A percentile compares a stretch with the other conserved stretches of the same genome.
Evolutionary conservation across 23 red algal genomes (phyloP).

Genomic region (Agarophyton chilense): DNA sequence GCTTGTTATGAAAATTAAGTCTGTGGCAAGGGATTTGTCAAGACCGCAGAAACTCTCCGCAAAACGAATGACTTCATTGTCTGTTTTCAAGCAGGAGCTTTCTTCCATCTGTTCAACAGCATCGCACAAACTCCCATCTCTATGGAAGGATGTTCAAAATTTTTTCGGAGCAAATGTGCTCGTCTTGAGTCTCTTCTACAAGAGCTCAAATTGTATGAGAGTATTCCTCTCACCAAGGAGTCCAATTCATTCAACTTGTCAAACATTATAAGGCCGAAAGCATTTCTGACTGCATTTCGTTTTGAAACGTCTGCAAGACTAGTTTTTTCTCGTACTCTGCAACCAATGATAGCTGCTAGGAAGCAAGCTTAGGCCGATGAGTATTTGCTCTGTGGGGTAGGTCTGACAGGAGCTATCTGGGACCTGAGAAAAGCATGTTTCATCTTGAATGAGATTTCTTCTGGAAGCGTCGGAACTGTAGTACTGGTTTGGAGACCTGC

Average conservation of each 20-base stretch:
- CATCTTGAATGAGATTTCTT: neutral
- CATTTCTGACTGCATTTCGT: conserved; percentile 21
- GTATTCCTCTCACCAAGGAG: neutral
- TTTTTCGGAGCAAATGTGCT: conserved; percentile 4
- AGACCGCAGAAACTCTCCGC: neutral
- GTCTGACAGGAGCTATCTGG: conserved; percentile 10
- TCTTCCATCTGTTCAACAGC: neutral
- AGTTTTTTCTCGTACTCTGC: neutral
- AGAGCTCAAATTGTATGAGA: neutral
- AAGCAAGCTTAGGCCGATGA: neutral
- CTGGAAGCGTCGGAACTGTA: neutral
- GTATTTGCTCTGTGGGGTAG: neutral
- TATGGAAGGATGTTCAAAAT: conserved; percentile 14
- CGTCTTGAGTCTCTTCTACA: neutral
- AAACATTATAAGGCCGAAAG: neutral
- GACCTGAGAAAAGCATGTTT: neutral
- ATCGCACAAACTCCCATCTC: conserved; percentile 5
- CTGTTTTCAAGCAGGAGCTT: conserved; percentile 24
- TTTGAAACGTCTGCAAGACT: neutral
- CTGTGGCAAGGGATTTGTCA: neutral
- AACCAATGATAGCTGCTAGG: neutral
- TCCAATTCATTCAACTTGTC: neutral
- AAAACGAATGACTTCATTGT: conserved; percentile 5
- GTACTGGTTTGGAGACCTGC: neutral
- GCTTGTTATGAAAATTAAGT: neutral